Conservation (phyloP, 495 filamentous ascomycete genomes). For the Daldinia childiae region DNA sequence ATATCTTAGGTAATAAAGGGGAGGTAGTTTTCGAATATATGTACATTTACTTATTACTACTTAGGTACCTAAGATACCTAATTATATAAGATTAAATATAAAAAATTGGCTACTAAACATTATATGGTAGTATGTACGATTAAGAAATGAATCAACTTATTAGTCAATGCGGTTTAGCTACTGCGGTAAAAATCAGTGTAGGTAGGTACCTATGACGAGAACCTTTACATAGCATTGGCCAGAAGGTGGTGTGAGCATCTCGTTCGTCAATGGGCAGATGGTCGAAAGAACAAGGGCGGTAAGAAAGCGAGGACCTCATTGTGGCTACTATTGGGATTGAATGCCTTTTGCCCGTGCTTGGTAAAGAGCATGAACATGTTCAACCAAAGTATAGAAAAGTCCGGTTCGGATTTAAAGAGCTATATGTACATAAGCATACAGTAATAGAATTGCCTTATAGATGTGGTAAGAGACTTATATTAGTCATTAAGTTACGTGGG, state of each 20-base stretch:
- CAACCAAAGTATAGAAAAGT: conserved; percentile 26
- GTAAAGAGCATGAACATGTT: conserved; percentile 36
- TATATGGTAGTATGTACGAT: neutral
- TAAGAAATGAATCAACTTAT: neutral
- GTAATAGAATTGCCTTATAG: conserved; percentile 7
- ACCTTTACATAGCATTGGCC: conserved; percentile 14
- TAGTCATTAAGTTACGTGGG: conserved; percentile 30
- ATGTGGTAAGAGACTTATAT: conserved; percentile 28
- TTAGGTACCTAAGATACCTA: no score
- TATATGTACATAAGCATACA: conserved; percentile 3
- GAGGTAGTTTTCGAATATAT: neutral
- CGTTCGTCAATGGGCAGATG: conserved; percentile 28
- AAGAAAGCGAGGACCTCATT: conserved; percentile 4
- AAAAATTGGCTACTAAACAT: neutral
- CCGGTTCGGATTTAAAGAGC: conserved; percentile 28
- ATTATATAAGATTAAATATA: neutral
- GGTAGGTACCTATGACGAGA: conserved; percentile 3
- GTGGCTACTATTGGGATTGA: neutral
- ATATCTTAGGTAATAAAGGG: neutral
- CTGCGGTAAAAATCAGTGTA: conserved; percentile 34
- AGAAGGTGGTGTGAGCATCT: conserved; percentile 21
- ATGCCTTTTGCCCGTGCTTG: conserved; percentile 20
- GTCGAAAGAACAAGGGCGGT: conserved; percentile 8
- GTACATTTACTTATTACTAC: neutral
- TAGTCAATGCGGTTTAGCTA: conserved; percentile 12